These are phyloP conservation scores for Penicillium fimorum DNA, from an alignment of 495 filamentous ascomycete species.

Conservation along the genomic window DNA sequence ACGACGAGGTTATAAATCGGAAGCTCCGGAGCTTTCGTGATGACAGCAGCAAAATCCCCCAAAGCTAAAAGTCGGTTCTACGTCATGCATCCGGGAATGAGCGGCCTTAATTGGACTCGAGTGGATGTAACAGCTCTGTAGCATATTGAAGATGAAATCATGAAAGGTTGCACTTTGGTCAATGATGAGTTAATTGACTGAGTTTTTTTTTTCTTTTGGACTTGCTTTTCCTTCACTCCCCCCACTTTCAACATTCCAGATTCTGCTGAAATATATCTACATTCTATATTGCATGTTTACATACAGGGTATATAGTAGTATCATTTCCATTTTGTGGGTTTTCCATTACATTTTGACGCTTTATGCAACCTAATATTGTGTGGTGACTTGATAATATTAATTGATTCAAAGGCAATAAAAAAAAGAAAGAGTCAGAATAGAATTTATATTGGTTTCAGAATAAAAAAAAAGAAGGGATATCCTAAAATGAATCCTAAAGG, in stretches of 20 bases:
- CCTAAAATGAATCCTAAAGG: too few relatives aligned
- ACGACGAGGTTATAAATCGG: slow-evolving; percentile 30
- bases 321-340: background rate
- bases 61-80: slow-evolving; percentile 22
- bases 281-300: background rate
- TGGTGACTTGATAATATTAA: too few relatives aligned
- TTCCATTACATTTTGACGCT: too few relatives aligned
- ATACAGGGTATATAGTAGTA: too few relatives aligned
- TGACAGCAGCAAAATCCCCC: slow-evolving; percentile 23
- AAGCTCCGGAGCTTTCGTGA: slow-evolving; percentile 31
- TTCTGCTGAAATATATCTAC: background rate
- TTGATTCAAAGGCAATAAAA: too few relatives aligned
- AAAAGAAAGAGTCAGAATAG: too few relatives aligned
- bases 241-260: background rate
- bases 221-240: background rate
- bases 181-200: slow-evolving; percentile 11
- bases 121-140: background rate
- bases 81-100: slow-evolving; percentile 37
- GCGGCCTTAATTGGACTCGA: slow-evolving; percentile 14
- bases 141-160: slow-evolving; percentile 10
- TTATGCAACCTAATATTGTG: too few relatives aligned
- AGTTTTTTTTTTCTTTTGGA: background rate
- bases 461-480: too few relatives aligned
- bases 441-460: too few relatives aligned
- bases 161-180: slow-evolving; percentile 12